These are phyloP conservation scores for Kuraishia floccosa DNA, from an alignment of 805 yeast genomes.

Conservation along the genomic window DNA sequence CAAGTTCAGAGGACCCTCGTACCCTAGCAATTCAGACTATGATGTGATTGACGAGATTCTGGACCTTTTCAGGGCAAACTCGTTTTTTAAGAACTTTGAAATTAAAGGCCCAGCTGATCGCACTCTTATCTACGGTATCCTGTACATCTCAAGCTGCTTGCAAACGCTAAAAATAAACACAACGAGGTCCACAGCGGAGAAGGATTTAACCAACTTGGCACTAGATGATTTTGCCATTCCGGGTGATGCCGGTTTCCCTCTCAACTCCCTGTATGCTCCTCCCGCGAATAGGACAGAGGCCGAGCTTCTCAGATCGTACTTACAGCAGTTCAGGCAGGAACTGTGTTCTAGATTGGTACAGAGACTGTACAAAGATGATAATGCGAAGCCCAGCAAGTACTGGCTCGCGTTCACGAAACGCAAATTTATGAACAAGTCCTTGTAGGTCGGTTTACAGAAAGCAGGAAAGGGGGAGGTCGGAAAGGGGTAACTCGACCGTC, in stretches of 20 bases:
- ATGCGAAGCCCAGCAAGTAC: slow-evolving; percentile 64
- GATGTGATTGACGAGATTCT: slow-evolving; percentile 88
- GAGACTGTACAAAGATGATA: slow-evolving; percentile 55
- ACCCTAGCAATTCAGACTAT: slow-evolving; percentile 63
- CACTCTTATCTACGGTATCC: slow-evolving; percentile 83
- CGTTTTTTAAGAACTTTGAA: slow-evolving; percentile 94
- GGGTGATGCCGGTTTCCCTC: slow-evolving; percentile 91
- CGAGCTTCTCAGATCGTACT: slow-evolving; percentile 69
- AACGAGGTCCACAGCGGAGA: slow-evolving; percentile 46
- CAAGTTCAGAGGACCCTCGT: slow-evolving; percentile 83
- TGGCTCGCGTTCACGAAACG: slow-evolving; percentile 96
- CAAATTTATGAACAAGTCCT: slow-evolving; percentile 88
- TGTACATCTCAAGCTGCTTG: slow-evolving; percentile 80
- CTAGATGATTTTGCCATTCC: slow-evolving; percentile 86
- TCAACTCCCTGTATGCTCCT: slow-evolving; percentile 67
- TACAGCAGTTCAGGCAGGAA: slow-evolving; percentile 93
- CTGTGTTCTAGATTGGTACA: slow-evolving; percentile 69
- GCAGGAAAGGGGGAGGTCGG: no score
- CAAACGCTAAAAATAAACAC: slow-evolving; percentile 41
- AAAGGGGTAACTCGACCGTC: no score
- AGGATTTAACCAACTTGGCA: slow-evolving; percentile 71
- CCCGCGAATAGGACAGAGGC: slow-evolving; percentile 68
- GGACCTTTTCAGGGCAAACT: slow-evolving; percentile 90
- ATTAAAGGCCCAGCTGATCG: slow-evolving; percentile 94
- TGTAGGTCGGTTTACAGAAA: no score